phyloP scores from a whole-genome alignment of 441 rosid genomes.

The Syzygium syzygioides region DNA sequence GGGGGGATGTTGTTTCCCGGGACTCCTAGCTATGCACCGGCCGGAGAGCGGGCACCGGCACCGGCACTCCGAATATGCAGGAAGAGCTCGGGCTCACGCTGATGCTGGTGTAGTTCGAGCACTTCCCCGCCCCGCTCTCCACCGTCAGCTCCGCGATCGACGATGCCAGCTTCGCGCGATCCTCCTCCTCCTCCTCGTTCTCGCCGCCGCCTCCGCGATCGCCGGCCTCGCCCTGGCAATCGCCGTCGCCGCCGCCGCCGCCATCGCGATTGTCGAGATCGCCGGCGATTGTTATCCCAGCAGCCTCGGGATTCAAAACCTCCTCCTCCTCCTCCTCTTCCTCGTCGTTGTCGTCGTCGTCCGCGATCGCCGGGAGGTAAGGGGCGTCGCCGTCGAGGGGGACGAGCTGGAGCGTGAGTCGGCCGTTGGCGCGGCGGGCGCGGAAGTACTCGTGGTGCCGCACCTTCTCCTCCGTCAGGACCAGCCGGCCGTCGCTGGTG shows the following conservation, averaged over 20 bases:
- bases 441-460: slow-evolving; percentile 44
- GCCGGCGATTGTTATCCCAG: not conserved
- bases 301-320: not conserved
- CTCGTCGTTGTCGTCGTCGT: not conserved
- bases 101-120: slow-evolving; percentile 23
- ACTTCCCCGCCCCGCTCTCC: slow-evolving; percentile 31
- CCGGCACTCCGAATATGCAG: slow-evolving; percentile 44
- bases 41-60: slow-evolving; percentile 49
- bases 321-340: not conserved
- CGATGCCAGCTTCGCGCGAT: not conserved
- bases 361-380: not conserved
- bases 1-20: not conserved
- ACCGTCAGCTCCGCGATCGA: slow-evolving; percentile 9
- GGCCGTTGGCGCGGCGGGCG: slow-evolving; percentile 43
- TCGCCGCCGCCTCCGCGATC: not conserved
- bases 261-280: not conserved
- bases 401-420: slow-evolving; percentile 48
- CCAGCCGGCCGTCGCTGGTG: slow-evolving; percentile 54
- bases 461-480: slow-evolving; percentile 43
- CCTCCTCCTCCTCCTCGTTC: not conserved
- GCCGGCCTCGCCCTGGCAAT: not conserved
- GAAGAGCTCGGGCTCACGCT: slow-evolving; percentile 17
- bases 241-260: not conserved
- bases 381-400: slow-evolving; percentile 23
- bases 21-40: slow-evolving; percentile 46